These are phyloP conservation scores for Carex arenaria DNA, from an alignment of 202 grass and related monocot genomes.

Conservation along the genomic window DNA sequence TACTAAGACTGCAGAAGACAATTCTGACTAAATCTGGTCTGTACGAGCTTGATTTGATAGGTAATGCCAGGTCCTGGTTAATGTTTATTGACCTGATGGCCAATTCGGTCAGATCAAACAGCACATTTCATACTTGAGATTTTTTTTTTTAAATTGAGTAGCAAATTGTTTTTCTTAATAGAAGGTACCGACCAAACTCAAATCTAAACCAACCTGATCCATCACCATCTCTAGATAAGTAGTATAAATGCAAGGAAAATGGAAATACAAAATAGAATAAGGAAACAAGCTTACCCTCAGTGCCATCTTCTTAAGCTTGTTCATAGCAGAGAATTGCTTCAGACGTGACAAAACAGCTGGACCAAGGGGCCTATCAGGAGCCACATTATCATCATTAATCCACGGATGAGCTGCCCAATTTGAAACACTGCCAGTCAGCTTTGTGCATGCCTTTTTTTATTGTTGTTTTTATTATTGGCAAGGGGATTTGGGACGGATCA, in stretches of 20 bases:
- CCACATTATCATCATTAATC: slow-evolving; percentile 90
- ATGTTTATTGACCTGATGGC: neutral
- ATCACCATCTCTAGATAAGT: neutral
- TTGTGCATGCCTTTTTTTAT: neutral
- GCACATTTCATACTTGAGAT: neutral
- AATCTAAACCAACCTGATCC: neutral
- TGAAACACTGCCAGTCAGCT: slow-evolving; percentile 2
- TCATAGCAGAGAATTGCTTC: slow-evolving; percentile 98
- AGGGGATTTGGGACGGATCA: neutral
- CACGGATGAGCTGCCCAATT: slow-evolving; percentile 72
- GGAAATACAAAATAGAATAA: slow-evolving; percentile 16
- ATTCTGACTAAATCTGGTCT: neutral
- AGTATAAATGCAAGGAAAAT: slow-evolving; percentile 21
- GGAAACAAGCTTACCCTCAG: slow-evolving; percentile 43
- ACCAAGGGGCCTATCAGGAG: slow-evolving; percentile 91
- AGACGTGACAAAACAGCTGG: slow-evolving; percentile 92
- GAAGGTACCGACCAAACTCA: neutral
- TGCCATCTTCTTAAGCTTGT: slow-evolving; percentile 99
- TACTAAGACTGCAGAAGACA: neutral
- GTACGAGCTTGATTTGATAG: neutral
- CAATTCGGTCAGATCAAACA: neutral
- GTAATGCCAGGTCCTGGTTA: neutral
- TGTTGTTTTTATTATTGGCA: neutral
- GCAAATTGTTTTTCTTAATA: neutral
- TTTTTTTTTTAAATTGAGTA: neutral